A percentile compares a stretch with the other conserved stretches of the same genome.
These are phyloP conservation scores for Blastobotrys illinoisensis DNA, from an alignment of 1,139 yeast species.

Conservation along the genomic window DNA sequence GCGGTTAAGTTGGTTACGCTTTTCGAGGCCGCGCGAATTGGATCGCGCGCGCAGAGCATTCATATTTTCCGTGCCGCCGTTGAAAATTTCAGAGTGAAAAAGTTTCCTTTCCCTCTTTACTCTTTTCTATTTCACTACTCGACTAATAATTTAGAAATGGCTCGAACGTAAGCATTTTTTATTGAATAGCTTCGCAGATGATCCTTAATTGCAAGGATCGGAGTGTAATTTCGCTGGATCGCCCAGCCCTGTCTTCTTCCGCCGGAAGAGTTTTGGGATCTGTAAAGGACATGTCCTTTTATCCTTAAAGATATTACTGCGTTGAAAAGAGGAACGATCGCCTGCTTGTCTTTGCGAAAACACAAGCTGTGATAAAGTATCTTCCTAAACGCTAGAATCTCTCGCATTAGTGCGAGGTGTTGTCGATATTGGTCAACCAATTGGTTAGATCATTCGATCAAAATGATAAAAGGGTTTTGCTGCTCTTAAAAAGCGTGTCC, in stretches of 20 bases:
- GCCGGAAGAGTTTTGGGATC: constrained; percentile 21
- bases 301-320: constrained; percentile 12
- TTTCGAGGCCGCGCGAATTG: background rate
- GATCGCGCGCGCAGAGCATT: background rate
- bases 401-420: constrained; percentile 12
- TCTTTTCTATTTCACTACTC: constrained; percentile 4
- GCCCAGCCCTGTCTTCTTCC: constrained; percentile 20
- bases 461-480: constrained; percentile 15
- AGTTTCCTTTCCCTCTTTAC: constrained; percentile 1
- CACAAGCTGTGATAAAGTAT: constrained; percentile 8
- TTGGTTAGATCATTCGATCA: constrained; percentile 13
- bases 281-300: constrained; percentile 8
- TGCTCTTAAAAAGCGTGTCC: background rate
- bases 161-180: constrained; percentile 8
- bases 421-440: constrained; percentile 4
- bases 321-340: constrained; percentile 8
- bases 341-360: constrained; percentile 1
- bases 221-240: background rate
- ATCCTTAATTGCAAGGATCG: background rate
- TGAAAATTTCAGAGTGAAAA: background rate
- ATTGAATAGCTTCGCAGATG: background rate
- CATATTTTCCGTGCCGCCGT: background rate
- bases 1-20: background rate
- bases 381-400: constrained; percentile 14
- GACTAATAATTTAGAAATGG: constrained; percentile 5